These are phyloP conservation scores for Trypanosoma scelopori DNA, from an alignment of 208 protist species.

Conservation along the genomic window DNA sequence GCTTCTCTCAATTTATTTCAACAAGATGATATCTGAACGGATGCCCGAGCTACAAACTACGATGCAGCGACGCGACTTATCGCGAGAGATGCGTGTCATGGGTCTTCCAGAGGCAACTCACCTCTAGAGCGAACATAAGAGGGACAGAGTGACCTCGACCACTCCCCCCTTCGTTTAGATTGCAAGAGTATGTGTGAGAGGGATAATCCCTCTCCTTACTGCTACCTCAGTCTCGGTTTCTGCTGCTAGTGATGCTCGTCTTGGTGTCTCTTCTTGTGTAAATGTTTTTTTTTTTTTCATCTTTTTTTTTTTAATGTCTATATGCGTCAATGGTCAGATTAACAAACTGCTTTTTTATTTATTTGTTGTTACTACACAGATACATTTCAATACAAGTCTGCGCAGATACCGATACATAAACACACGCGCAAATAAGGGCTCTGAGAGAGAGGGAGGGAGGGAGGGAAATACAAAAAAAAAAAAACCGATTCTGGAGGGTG, in stretches of 20 bases:
- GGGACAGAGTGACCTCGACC: no score
- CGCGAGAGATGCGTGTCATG: constrained; percentile 33
- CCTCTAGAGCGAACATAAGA: constrained; percentile 7
- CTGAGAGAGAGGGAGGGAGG: no score
- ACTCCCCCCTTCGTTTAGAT: constrained; percentile 7
- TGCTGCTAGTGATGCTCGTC: constrained; percentile 14
- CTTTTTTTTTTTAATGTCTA: neutral
- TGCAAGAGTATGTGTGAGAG: neutral
- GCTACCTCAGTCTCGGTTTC: constrained; percentile 11
- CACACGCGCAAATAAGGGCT: no score
- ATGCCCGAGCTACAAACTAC: neutral
- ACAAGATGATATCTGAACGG: constrained; percentile 23
- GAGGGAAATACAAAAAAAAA: no score
- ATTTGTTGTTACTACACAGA: no score
- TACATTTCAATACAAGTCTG: no score
- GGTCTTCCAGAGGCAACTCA: constrained; percentile 19
- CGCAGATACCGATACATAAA: no score
- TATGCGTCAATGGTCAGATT: no score
- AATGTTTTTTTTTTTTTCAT: neutral
- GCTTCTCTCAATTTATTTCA: constrained; percentile 53
- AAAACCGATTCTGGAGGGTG: no score
- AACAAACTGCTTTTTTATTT: no score
- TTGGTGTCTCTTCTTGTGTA: neutral
- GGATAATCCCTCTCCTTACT: constrained; percentile 2
- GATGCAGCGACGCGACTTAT: constrained; percentile 20